phyloP scores from a whole-genome alignment of 1,284 basidiomycete species.

The Singerocomus rubriflavus region DNA sequence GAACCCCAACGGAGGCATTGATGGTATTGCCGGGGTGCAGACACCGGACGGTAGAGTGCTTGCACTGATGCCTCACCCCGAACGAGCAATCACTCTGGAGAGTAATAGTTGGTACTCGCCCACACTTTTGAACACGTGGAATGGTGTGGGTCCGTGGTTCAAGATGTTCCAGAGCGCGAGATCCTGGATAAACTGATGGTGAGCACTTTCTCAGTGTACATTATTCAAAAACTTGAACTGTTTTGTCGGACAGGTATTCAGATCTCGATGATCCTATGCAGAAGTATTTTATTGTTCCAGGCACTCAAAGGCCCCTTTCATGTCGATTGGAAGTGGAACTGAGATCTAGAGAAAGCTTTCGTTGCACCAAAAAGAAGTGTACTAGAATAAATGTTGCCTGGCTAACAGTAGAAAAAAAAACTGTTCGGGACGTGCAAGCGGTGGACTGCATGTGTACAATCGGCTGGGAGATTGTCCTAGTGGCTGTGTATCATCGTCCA shows the following conservation, averaged over 20 bases:
- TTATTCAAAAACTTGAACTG: background rate
- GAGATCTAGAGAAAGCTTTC: background rate
- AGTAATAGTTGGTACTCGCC: constrained; percentile 86
- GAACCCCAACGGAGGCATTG: constrained; percentile 93
- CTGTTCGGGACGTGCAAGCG: background rate
- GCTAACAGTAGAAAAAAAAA: background rate
- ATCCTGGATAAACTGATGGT: constrained; percentile 30
- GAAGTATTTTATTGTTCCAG: constrained; percentile 7
- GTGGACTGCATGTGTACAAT: background rate
- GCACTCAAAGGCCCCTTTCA: background rate
- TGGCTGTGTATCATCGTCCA: background rate
- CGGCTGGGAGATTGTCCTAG: no score
- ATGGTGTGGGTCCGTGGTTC: constrained; percentile 89
- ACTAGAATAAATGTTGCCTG: background rate
- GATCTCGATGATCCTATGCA: background rate
- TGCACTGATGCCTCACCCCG: constrained; percentile 96
- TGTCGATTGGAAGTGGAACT: constrained; percentile 1
- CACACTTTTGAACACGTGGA: constrained; percentile 54
- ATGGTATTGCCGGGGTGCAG: constrained; percentile 86
- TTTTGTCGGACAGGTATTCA: background rate
- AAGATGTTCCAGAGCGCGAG: constrained; percentile 93
- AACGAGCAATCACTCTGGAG: constrained; percentile 73
- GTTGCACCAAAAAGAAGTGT: background rate
- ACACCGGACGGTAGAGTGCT: constrained; percentile 85
- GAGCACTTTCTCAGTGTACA: background rate